Evolutionary conservation across 106 monocot genomes (phyloP).

Genomic region (Acorus calamus): DNA sequence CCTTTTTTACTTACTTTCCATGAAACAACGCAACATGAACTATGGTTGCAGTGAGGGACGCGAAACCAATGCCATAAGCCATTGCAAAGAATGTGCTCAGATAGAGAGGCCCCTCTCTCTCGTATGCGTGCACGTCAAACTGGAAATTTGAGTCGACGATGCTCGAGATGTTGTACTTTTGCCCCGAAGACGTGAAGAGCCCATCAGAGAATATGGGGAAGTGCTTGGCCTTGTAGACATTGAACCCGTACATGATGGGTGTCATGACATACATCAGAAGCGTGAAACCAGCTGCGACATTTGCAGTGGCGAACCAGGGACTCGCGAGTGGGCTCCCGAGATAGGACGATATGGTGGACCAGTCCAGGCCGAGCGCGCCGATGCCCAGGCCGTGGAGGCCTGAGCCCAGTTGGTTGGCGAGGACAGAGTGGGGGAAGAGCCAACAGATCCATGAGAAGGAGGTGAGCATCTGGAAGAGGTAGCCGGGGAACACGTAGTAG

Average conservation of each 20-base stretch:
- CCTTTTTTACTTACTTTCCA: conserved; percentile 2
- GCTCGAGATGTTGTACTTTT: conserved; percentile 14
- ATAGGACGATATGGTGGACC: conserved; percentile 20
- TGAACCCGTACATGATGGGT: conserved; percentile 14
- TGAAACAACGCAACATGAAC: conserved; percentile 19
- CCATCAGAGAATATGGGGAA: conserved; percentile 21
- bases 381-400: conserved; percentile 21
- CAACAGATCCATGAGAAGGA: conserved; percentile 22
- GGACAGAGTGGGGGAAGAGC: conserved; percentile 16
- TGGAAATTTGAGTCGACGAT: conserved; percentile 17
- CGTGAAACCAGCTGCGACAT: conserved; percentile 13
- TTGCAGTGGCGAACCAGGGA: conserved; percentile 27
- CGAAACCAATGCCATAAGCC: conserved; percentile 23
- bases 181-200: conserved; percentile 14
- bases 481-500: conserved; percentile 25
- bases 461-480: conserved; percentile 17
- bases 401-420: conserved; percentile 21
- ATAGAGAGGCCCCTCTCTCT: conserved; percentile 11
- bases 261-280: conserved; percentile 18
- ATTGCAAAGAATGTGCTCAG: conserved; percentile 25
- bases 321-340: conserved; percentile 28
- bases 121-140: conserved; percentile 11
- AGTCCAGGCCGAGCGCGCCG: conserved; percentile 19
- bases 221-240: conserved; percentile 18
- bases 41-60: conserved; percentile 20